Percentiles rank a stretch among this genome's conserved stretches.
Conservation (phyloP, 352 stramenopile genomes). For the Pythium chondricola region DNA sequence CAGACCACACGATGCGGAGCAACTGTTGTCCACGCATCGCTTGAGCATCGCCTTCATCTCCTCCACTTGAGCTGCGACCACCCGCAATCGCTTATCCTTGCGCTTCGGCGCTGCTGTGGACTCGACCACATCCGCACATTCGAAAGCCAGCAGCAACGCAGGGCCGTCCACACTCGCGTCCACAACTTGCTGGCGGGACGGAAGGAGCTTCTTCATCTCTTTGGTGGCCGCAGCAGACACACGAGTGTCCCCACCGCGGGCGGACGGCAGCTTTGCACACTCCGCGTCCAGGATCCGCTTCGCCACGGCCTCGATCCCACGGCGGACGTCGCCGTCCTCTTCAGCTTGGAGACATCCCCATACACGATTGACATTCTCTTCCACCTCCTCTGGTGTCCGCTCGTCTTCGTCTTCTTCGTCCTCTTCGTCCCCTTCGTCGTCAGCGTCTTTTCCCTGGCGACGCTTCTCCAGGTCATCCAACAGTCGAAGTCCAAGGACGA, state of each 20-base stretch:
- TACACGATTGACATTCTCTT: constrained; percentile 45
- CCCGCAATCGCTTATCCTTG: constrained; percentile 19
- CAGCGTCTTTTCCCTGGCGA: constrained; percentile 9
- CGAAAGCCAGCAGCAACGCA: constrained; percentile 39
- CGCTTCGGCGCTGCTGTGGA: constrained; percentile 4
- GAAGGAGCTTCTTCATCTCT: constrained; percentile 44
- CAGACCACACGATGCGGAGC: neutral
- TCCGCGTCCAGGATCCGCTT: constrained; percentile 36
- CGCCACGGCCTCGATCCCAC: constrained; percentile 32
- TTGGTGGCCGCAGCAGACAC: constrained; percentile 53
- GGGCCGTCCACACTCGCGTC: constrained; percentile 21
- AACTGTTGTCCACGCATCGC: neutral
- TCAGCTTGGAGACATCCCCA: constrained; percentile 31
- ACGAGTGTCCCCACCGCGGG: constrained; percentile 23
- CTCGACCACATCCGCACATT: constrained; percentile 9
- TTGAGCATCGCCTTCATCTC: constrained; percentile 10
- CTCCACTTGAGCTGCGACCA: constrained; percentile 14
- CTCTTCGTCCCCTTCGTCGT: constrained; percentile 26
- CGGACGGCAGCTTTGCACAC: constrained; percentile 24
- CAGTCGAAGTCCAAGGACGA: constrained; percentile 35
- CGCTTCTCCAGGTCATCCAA: neutral
- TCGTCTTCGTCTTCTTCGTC: constrained; percentile 30
- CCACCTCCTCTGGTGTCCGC: constrained; percentile 26
- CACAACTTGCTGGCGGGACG: constrained; percentile 21
- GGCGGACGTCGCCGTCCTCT: constrained; percentile 24